A percentile compares a stretch with the other conserved stretches of the same genome.
These are phyloP conservation scores for Graphium sp. DNA, from an alignment of 2,329 filamentous ascomycete species.

Conservation along the genomic window DNA sequence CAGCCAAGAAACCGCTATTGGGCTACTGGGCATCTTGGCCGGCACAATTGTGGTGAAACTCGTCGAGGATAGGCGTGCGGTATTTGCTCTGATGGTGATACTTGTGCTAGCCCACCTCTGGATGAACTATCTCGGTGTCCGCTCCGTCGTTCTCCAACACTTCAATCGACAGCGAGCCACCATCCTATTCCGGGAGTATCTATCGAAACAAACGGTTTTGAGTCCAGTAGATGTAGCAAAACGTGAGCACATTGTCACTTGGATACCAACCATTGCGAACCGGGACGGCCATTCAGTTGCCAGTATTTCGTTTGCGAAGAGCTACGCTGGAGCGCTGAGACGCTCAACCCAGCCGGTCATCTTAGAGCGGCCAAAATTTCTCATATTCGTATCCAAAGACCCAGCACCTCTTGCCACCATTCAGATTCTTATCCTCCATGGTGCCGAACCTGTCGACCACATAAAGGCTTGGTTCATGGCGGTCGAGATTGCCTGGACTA, in stretches of 20 bases:
- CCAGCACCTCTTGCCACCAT: constrained; percentile 10
- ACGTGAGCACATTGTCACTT: constrained; percentile 44
- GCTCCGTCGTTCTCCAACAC: constrained; percentile 65
- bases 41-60: constrained; percentile 68
- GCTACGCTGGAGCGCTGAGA: constrained; percentile 20
- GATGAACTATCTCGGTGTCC: constrained; percentile 77
- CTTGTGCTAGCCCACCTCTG: constrained; percentile 63
- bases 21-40: constrained; percentile 68
- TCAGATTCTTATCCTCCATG: constrained; percentile 17
- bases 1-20: constrained; percentile 88
- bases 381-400: constrained; percentile 3
- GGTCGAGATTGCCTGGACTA: constrained; percentile 18
- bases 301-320: constrained; percentile 21
- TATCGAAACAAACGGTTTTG: constrained; percentile 31
- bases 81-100: constrained; percentile 55
- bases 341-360: constrained; percentile 13
- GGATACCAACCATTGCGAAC: constrained; percentile 15
- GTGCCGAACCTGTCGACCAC: constrained; percentile 12
- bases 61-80: constrained; percentile 53
- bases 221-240: constrained; percentile 49
- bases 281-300: constrained; percentile 10
- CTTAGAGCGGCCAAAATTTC: constrained; percentile 5
- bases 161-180: constrained; percentile 78
- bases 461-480: constrained; percentile 19
- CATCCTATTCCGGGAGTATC: constrained; percentile 49